Evolutionary conservation across 169 alveolate genomes (phyloP), one percentile per base, ranked within the genome.

Genomic region (Prorocentrum cordatum): DNA sequence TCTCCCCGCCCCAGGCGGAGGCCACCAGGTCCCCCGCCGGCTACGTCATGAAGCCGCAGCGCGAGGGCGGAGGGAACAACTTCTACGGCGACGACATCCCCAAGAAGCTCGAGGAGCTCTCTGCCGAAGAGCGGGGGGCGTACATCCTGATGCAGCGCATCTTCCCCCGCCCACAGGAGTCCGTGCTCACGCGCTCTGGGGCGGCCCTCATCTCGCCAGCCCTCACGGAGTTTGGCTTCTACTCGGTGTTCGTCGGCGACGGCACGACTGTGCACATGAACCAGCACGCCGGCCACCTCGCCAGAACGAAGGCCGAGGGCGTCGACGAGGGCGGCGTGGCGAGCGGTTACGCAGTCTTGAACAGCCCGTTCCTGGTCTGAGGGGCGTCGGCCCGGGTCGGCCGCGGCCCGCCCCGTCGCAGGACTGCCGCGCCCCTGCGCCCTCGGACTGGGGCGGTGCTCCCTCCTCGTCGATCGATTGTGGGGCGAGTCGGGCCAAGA

Each of bases 291-390:
- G 87, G 87, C 32, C 87, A 75, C 33, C 31, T 75, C 38, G 87
- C 58, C 59, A 35, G 87, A 4, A 75, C 87, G 35, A 75, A 75
- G 36, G 87, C 87, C 7, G 47, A 75, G 58, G 87, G 87, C 3
- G 87, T 75, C 1, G 87, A 75, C n/a, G 87, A 75, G 27, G 87
- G 87, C 27, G 87, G 87, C 7, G 87, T 75, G 3, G 87, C 87
- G 18, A 72, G 73, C n/a, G 87, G 87, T 3, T 75, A 75, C 45
- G 87, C 87, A 1, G 87, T 58, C 18, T 24, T 29, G 50, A 38
- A 35, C 72, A 50, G 38, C 38, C 64, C 71, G 47, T 3, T 54
- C n/a, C n/a, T n/a, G n/a, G n/a, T n/a, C n/a, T n/a, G n/a, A n/a
- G n/a, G n/a, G n/a, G n/a, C n/a, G n/a, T n/a, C n/a, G n/a, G n/a